Evolutionary conservation across 768 basidiomycete species (phyloP).

Genomic region (Pleurotus platypus): DNA sequence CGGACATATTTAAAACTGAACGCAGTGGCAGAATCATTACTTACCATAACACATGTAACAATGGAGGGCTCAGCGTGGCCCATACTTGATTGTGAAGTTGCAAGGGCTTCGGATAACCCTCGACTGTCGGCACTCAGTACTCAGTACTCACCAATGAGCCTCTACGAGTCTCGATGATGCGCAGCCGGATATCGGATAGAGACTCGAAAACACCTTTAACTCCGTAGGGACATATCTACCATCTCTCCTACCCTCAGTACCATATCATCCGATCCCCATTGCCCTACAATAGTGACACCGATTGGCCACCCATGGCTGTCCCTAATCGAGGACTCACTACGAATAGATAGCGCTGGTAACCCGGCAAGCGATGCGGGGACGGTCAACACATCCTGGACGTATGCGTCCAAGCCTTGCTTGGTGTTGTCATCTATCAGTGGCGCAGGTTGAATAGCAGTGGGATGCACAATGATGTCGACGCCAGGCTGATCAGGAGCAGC

Average conservation of each 20-base stretch:
- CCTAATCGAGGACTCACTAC: conserved; percentile 19
- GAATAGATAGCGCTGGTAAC: conserved; percentile 77
- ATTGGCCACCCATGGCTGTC: conserved; percentile 75
- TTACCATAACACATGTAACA: too few relatives aligned
- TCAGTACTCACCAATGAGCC: too few relatives aligned
- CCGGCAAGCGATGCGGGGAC: conserved; percentile 92
- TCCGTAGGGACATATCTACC: conserved; percentile 27
- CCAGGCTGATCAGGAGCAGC: conserved; percentile 15
- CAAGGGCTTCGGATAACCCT: too few relatives aligned
- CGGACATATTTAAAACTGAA: too few relatives aligned
- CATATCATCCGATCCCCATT: conserved; percentile 77
- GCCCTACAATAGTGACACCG: conserved; percentile 79
- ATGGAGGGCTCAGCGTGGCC: too few relatives aligned
- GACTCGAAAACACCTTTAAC: neutral
- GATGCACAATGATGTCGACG: conserved; percentile 84
- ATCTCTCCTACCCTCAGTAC: conserved; percentile 51
- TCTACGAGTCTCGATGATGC: too few relatives aligned
- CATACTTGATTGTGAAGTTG: too few relatives aligned
- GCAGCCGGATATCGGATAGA: too few relatives aligned
- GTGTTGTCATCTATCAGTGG: conserved; percentile 31
- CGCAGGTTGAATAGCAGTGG: conserved; percentile 83
- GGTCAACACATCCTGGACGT: conserved; percentile 89
- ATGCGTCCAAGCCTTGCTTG: conserved; percentile 45
- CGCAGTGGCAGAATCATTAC: too few relatives aligned
- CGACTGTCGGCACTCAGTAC: too few relatives aligned